phyloP scores from a whole-genome alignment of 2,329 filamentous ascomycete species.

The Penicillium expansum region DNA sequence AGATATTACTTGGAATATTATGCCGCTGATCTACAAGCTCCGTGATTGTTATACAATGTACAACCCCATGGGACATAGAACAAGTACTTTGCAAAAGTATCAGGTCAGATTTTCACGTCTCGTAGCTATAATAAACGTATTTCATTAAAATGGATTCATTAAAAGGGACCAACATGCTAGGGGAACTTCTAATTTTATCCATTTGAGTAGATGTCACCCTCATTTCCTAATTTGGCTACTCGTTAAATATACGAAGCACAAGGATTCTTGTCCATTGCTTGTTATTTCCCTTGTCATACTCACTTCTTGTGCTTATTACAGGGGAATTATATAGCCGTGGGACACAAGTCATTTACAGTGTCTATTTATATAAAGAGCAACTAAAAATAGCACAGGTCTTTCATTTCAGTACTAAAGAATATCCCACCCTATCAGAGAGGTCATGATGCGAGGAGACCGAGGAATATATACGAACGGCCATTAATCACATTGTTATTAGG shows the following conservation, averaged over 20 bases:
- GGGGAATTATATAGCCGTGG: neutral
- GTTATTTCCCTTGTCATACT: neutral
- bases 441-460: neutral
- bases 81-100: neutral
- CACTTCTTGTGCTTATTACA: neutral
- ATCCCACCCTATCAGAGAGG: neutral
- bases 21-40: neutral
- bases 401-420: neutral
- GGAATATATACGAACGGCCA: slow-evolving; percentile 1
- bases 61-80: neutral
- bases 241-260: neutral
- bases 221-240: neutral
- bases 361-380: neutral
- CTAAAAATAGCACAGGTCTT: neutral
- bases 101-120: too few species aligned
- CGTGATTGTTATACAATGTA: neutral
- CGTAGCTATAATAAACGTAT: too few species aligned
- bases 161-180: too few species aligned
- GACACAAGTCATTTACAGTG: neutral
- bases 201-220: neutral
- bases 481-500: neutral
- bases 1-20: neutral
- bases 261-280: neutral
- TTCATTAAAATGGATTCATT: too few species aligned
- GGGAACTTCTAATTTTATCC: neutral